phyloP scores from a whole-genome alignment of 2,329 filamentous ascomycete genomes.

The Periconia macrospinosa region DNA sequence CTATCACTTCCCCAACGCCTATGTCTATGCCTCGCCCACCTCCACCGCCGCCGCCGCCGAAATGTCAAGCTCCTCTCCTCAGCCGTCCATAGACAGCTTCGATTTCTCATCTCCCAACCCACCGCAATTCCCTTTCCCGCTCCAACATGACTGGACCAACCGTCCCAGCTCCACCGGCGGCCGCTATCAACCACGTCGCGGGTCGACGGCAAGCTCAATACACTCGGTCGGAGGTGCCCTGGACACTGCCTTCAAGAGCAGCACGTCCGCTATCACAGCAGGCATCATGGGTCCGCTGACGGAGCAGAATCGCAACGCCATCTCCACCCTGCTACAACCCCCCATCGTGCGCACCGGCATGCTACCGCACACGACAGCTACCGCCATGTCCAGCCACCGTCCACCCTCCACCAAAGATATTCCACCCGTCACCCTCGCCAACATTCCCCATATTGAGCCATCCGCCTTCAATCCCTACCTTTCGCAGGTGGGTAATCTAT shows the following conservation, averaged over 20 bases:
- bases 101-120: slow-evolving; percentile 49
- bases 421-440: slow-evolving; percentile 86
- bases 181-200: slow-evolving; percentile 64
- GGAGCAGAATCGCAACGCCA: slow-evolving; percentile 88
- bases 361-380: slow-evolving; percentile 73
- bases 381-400: slow-evolving; percentile 69
- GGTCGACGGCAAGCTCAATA: slow-evolving; percentile 84
- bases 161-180: slow-evolving; percentile 51
- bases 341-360: slow-evolving; percentile 88
- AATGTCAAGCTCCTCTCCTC: slow-evolving; percentile 47
- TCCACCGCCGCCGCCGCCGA: slow-evolving; percentile 30
- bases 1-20: neutral
- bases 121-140: slow-evolving; percentile 50
- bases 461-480: slow-evolving; percentile 84
- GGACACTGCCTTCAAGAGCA: slow-evolving; percentile 66
- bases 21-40: slow-evolving; percentile 37
- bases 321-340: slow-evolving; percentile 88
- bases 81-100: slow-evolving; percentile 54
- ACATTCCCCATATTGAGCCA: slow-evolving; percentile 78
- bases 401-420: slow-evolving; percentile 87
- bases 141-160: slow-evolving; percentile 58
- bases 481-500: slow-evolving; percentile 79
- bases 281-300: slow-evolving; percentile 55
- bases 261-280: slow-evolving; percentile 27
- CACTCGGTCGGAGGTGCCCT: slow-evolving; percentile 83